Percentiles rank a stretch among this genome's conserved stretches.
These are phyloP conservation scores for Colletotrichum sansevieriae DNA, from an alignment of 2,329 filamentous ascomycete species.

Conservation along the genomic window DNA sequence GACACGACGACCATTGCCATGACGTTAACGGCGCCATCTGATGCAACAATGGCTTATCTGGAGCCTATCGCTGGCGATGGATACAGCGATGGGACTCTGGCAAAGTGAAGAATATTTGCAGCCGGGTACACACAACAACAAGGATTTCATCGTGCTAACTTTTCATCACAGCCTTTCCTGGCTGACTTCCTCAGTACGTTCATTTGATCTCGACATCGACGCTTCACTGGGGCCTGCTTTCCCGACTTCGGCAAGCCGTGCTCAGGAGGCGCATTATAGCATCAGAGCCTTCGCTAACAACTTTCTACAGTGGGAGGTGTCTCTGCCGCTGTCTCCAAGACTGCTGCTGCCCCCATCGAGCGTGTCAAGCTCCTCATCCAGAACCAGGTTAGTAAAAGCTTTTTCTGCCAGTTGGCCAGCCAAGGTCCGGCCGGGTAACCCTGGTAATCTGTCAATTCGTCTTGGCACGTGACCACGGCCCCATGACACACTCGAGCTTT, in stretches of 20 bases:
- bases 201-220: not conserved
- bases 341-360: slow-evolving; percentile 99
- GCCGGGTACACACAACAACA: not conserved
- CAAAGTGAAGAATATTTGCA: not conserved
- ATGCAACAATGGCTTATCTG: slow-evolving; percentile 12
- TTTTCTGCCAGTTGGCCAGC: slow-evolving; percentile 10
- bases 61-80: slow-evolving; percentile 23
- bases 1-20: not conserved
- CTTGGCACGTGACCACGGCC: slow-evolving; percentile 32
- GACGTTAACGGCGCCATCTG: no score
- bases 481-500: not conserved
- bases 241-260: not conserved
- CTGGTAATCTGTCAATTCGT: slow-evolving; percentile 10
- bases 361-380: slow-evolving; percentile 99
- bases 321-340: slow-evolving; percentile 99
- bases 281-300: slow-evolving; percentile 42
- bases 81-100: not conserved
- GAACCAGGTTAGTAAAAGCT: slow-evolving; percentile 86
- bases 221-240: not conserved
- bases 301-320: slow-evolving; percentile 92
- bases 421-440: slow-evolving; percentile 18
- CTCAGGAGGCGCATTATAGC: not conserved
- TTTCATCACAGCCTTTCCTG: slow-evolving; percentile 81
- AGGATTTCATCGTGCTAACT: slow-evolving; percentile 49
- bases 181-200: slow-evolving; percentile 99